These are phyloP conservation scores for Coniochaeta prunicola DNA, from an alignment of 2,329 filamentous ascomycete species.

Conservation along the genomic window DNA sequence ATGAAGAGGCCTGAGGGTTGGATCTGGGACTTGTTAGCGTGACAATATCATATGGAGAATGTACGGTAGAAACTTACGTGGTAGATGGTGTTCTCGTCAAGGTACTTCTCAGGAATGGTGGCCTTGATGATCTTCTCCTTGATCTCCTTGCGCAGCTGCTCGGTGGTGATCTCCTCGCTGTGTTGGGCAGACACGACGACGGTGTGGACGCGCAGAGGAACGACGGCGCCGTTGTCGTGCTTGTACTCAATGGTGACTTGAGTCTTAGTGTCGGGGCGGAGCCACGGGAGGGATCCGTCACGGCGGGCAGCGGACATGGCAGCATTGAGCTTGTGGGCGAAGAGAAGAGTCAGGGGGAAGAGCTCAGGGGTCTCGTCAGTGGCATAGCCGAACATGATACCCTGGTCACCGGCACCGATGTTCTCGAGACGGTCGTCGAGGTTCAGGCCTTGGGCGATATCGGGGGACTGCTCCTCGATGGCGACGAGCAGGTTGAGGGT, in stretches of 20 bases:
- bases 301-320: slow-evolving; percentile 88
- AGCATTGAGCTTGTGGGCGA: slow-evolving; percentile 95
- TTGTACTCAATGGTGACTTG: slow-evolving; percentile 99
- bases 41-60: neutral
- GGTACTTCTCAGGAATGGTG: slow-evolving; percentile 85
- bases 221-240: slow-evolving; percentile 88
- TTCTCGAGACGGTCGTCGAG: slow-evolving; percentile 96
- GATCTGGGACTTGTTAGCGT: slow-evolving; percentile 45
- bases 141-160: slow-evolving; percentile 89
- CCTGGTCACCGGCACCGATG: slow-evolving; percentile 97
- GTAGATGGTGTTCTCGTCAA: slow-evolving; percentile 91
- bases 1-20: slow-evolving; percentile 98
- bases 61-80: slow-evolving; percentile 55
- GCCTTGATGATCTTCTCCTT: slow-evolving; percentile 95
- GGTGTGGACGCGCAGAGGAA: slow-evolving; percentile 89
- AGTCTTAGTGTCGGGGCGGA: slow-evolving; percentile 98
- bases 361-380: slow-evolving; percentile 98
- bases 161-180: slow-evolving; percentile 78
- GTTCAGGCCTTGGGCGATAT: slow-evolving; percentile 98
- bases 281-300: slow-evolving; percentile 83
- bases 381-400: slow-evolving; percentile 99
- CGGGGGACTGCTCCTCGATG: slow-evolving; percentile 98
- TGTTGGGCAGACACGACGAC: slow-evolving; percentile 97
- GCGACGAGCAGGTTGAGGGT: slow-evolving; percentile 97
- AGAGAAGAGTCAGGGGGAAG: slow-evolving; percentile 85